These are phyloP conservation scores for Yamadazyma triangularis DNA, from an alignment of 1,139 yeast genomes.

Conservation along the genomic window DNA sequence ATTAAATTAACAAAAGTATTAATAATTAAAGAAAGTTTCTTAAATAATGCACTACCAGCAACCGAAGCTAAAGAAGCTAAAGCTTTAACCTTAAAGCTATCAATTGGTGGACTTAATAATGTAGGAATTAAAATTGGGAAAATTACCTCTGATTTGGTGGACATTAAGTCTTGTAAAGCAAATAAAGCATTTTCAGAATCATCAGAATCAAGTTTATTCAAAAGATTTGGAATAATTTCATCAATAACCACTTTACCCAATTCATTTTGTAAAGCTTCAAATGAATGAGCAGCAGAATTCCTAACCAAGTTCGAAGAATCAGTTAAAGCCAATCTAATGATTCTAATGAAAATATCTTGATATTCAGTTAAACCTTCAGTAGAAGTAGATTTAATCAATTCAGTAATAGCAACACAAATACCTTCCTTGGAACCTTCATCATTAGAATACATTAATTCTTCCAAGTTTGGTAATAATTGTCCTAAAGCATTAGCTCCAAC, in stretches of 20 bases:
- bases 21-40: conserved; percentile 65
- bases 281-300: conserved; percentile 87
- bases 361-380: conserved; percentile 58
- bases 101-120: conserved; percentile 75
- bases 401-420: conserved; percentile 89
- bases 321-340: conserved; percentile 74
- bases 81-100: conserved; percentile 79
- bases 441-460: conserved; percentile 62
- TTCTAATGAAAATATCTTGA: conserved; percentile 66
- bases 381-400: conserved; percentile 73
- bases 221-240: conserved; percentile 79
- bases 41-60: conserved; percentile 81
- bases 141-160: conserved; percentile 81
- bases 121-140: conserved; percentile 94
- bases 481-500: conserved; percentile 88
- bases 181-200: conserved; percentile 70
- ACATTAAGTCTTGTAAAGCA: conserved; percentile 91
- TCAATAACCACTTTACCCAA: conserved; percentile 86
- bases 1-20: conserved; percentile 67
- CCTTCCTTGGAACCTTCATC: conserved; percentile 83
- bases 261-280: conserved; percentile 77
- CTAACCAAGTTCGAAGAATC: conserved; percentile 74
- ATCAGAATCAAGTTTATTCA: conserved; percentile 61
- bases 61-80: conserved; percentile 86
- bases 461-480: conserved; percentile 80